Evolutionary conservation across 1,284 basidiomycete genomes (phyloP).

Genomic region (Psilocybe mexicana): DNA sequence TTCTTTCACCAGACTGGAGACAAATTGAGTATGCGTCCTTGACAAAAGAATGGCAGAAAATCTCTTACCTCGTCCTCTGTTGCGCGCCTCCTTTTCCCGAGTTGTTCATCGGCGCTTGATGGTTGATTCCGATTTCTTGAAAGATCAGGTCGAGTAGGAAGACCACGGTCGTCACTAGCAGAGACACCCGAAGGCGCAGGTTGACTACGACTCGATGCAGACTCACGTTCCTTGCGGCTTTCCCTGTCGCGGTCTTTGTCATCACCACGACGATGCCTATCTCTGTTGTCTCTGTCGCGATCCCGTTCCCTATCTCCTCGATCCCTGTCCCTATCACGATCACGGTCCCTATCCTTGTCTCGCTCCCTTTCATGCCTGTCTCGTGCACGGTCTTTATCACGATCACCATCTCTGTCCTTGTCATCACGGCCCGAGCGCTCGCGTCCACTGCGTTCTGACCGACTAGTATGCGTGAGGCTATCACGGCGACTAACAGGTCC

Average conservation of each 20-base stretch:
- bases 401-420: conserved; percentile 42
- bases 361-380: conserved; percentile 34
- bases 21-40: conserved; percentile 17
- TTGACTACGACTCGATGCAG: conserved; percentile 31
- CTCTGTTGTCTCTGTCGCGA: conserved; percentile 38
- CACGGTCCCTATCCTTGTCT: conserved; percentile 39
- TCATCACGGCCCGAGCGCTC: conserved; percentile 43
- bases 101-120: conserved; percentile 47
- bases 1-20: conserved; percentile 57
- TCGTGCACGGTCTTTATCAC: conserved; percentile 40
- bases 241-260: conserved; percentile 44
- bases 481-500: conserved; percentile 42
- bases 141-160: conserved; percentile 59
- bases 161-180: conserved; percentile 48
- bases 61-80: conserved; percentile 68
- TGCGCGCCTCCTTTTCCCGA: conserved; percentile 68
- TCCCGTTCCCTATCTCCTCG: conserved; percentile 38
- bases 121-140: conserved; percentile 51
- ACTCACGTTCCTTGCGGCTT: conserved; percentile 52
- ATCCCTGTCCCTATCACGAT: conserved; percentile 47
- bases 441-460: conserved; percentile 53
- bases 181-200: conserved; percentile 18
- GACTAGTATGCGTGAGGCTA: conserved; percentile 43
- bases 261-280: conserved; percentile 37
- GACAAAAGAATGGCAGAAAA: conserved; percentile 2